Evolutionary conservation across 139 green algal genomes (phyloP).

Genomic region (Volvox reticuliferus): DNA sequence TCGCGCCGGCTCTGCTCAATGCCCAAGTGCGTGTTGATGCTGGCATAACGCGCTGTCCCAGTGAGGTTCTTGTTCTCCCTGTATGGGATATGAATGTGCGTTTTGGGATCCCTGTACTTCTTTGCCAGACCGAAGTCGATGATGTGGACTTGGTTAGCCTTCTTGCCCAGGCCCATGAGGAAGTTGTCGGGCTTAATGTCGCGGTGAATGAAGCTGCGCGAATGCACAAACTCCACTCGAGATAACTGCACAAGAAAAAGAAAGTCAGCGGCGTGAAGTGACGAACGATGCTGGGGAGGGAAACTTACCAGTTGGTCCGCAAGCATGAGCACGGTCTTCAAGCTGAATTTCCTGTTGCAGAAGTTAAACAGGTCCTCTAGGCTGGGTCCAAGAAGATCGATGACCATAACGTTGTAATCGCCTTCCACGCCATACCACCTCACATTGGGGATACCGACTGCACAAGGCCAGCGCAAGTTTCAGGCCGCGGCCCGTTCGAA

Average conservation of each 20-base stretch:
- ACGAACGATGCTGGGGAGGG: neutral
- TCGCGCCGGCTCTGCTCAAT: conserved; percentile 98
- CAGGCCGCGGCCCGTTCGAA: conserved; percentile 3
- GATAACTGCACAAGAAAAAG: conserved; percentile 78
- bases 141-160: conserved; percentile 99
- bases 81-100: conserved; percentile 99
- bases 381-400: conserved; percentile 96
- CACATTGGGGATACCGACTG: conserved; percentile 98
- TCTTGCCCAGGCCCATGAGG: conserved; percentile 93
- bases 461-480: neutral
- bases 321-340: conserved; percentile 99
- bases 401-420: conserved; percentile 99
- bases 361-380: conserved; percentile 99
- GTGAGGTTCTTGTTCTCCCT: conserved; percentile 98
- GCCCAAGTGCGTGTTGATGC: conserved; percentile 99
- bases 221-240: conserved; percentile 98
- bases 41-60: conserved; percentile 98
- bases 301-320: conserved; percentile 96
- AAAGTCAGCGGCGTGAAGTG: neutral
- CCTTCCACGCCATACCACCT: conserved; percentile 99
- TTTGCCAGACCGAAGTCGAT: conserved; percentile 99
- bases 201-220: conserved; percentile 97
- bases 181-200: conserved; percentile 91
- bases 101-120: conserved; percentile 99
- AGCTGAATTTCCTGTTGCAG: conserved; percentile 96